Evolutionary conservation across 805 yeast species (phyloP), one percentile per base, ranked within the genome.

Genomic region (Saturnispora halmiae): DNA sequence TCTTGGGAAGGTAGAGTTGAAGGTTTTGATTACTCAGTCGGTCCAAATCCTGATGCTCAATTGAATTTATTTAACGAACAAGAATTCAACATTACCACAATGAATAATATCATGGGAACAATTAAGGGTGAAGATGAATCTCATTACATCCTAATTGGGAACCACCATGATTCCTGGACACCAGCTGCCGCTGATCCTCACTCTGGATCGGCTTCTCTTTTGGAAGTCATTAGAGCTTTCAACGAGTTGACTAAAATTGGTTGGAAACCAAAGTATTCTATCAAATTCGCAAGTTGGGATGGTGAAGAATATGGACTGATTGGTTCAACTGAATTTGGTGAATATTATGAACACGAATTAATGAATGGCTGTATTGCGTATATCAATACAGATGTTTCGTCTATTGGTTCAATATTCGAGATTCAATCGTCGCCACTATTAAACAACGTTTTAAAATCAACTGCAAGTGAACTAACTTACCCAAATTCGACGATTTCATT

Each of bases 91-190:
- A 67, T 77, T 48, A 65, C 76, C 10, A 79, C 82, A 6, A 67
- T 79, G 51, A 66, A 70, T 61, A 78, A 82, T 51, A 79, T 79
- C 24, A 66, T 76, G 51, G 88, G 81, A 8, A 67, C 66, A 34
- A 58, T 79, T 31, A 72, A 70, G 44, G 88, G 88, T 31, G 63
- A 66, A 30, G 58, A 63, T 29, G 67, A 72, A 36, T 28, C 40
- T 24, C 79, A 78, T 42, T 77, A 73, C 15, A 67, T 82, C 36
- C 55, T 82, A 27, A 55, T 82, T 42, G 92, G 92, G 27, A 82
- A 81, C 55, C 92, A 82, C 55, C 72, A 86, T 41, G 92, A 82
- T 54, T 78, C 88, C 3, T 83, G 90, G 92, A 72, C 78, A 43
- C 73, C 77, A 43, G 85, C 85, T 13, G 87, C 88, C 1, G 79